Conservation (phyloP, 2,329 filamentous ascomycete species). For the Paecilomyces formosus region DNA sequence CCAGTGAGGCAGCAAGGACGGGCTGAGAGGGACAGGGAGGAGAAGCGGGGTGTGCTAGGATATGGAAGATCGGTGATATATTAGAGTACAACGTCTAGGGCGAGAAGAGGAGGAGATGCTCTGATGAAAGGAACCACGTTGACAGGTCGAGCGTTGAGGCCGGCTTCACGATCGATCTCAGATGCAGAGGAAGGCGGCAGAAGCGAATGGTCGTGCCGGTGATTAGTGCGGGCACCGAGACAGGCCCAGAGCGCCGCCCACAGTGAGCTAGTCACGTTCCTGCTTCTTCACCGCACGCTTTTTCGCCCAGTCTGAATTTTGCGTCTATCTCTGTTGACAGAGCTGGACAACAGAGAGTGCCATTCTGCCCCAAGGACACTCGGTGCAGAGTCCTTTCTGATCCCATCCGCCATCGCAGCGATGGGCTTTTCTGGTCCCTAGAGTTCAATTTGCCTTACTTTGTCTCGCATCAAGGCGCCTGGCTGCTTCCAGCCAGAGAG, state of each 20-base stretch:
- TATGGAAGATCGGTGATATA: neutral
- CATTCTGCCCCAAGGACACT: constrained; percentile 11
- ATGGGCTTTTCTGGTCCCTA: constrained; percentile 29
- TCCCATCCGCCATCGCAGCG: constrained; percentile 17
- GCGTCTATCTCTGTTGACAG: neutral
- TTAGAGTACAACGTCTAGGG: neutral
- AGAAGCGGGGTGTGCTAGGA: neutral
- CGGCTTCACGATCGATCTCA: neutral
- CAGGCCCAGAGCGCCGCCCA: neutral
- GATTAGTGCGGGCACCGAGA: neutral
- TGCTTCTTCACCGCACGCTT: neutral
- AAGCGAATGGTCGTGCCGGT: constrained; percentile 23
- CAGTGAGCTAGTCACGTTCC: neutral
- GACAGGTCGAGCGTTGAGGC: no score
- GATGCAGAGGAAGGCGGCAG: constrained; percentile 25
- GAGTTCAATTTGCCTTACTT: constrained; percentile 16
- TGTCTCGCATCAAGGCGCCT: constrained; percentile 12
- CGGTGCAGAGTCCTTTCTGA: constrained; percentile 19
- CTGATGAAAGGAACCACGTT: constrained; percentile 1
- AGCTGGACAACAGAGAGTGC: neutral
- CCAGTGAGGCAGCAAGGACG: neutral
- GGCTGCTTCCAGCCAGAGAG: constrained; percentile 5
- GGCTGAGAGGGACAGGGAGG: neutral
- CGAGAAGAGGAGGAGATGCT: neutral
- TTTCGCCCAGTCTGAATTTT: neutral